phyloP scores from a whole-genome alignment of 352 stramenopile species.

The Pythium grandisporangium region DNA sequence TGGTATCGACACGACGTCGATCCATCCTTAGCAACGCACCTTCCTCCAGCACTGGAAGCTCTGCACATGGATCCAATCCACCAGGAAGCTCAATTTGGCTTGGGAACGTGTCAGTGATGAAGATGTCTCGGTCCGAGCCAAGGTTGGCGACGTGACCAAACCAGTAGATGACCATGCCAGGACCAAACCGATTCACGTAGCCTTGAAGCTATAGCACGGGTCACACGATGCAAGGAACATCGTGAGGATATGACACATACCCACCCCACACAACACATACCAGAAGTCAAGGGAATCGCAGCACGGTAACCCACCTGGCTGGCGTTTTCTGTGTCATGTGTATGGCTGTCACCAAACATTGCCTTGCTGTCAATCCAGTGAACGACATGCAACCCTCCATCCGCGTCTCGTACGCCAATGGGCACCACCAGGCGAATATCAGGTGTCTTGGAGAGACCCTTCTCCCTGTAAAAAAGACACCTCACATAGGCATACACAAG shows the following conservation, averaged over 20 bases:
- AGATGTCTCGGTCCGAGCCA: constrained; percentile 41
- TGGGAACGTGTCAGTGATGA: constrained; percentile 54
- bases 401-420: constrained; percentile 57
- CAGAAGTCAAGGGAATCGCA: background rate
- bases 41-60: background rate
- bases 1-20: constrained; percentile 3
- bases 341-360: constrained; percentile 81
- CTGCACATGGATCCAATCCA: constrained; percentile 27
- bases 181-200: constrained; percentile 77
- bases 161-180: constrained; percentile 88
- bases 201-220: constrained; percentile 49
- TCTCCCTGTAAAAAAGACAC: constrained; percentile 19
- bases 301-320: constrained; percentile 20
- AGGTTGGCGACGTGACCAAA: constrained; percentile 60
- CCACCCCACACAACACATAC: background rate
- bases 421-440: constrained; percentile 74
- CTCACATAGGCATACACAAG: background rate
- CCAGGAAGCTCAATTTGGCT: constrained; percentile 41
- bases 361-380: constrained; percentile 90
- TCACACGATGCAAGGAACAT: too few species aligned
- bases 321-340: constrained; percentile 69
- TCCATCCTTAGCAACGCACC: background rate
- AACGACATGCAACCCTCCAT: constrained; percentile 48
- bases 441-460: constrained; percentile 80
- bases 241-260: background rate